A percentile compares a stretch with the other conserved stretches of the same genome.
These are phyloP conservation scores for Onygenales sp. DNA, from an alignment of 2,329 filamentous ascomycete species.

Conservation along the genomic window DNA sequence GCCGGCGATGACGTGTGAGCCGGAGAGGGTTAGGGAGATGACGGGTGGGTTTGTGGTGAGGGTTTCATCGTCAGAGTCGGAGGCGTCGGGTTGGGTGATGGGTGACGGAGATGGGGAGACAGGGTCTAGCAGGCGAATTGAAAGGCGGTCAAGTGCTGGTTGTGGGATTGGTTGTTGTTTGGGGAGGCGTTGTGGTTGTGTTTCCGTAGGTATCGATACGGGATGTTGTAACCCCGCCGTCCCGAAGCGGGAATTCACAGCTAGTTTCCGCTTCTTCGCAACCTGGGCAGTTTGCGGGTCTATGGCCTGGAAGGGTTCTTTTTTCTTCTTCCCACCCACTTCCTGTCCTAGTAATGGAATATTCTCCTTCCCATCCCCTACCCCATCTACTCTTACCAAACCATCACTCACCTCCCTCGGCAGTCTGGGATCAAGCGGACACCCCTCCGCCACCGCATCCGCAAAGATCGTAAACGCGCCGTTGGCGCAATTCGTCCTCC, in stretches of 20 bases:
- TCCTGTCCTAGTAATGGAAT: conserved; percentile 1
- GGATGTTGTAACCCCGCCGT: conserved; percentile 34
- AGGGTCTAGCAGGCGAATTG: conserved; percentile 41
- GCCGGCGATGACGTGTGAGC: conserved; percentile 71
- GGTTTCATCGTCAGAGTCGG: conserved; percentile 5
- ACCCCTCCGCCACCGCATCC: conserved; percentile 47
- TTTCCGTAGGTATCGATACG: not conserved
- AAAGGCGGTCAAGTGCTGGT: conserved; percentile 35
- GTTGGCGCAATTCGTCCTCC: conserved; percentile 60
- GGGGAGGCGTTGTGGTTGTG: conserved; percentile 8
- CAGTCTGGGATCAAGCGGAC: conserved; percentile 40
- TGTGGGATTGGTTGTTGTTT: conserved; percentile 1
- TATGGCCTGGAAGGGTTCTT: conserved; percentile 3
- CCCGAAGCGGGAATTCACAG: conserved; percentile 64
- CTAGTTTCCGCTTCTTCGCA: conserved; percentile 49
- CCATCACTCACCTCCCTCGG: conserved; percentile 5
- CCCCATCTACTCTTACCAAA: too few relatives aligned
- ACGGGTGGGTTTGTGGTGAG: conserved; percentile 12
- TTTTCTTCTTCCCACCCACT: conserved; percentile 4
- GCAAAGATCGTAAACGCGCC: conserved; percentile 76
- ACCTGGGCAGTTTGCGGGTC: conserved; percentile 15
- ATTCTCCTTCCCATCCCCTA: conserved; percentile 12
- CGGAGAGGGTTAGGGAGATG: conserved; percentile 56
- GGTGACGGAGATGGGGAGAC: conserved; percentile 21
- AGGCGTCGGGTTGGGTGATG: not conserved